Evolutionary conservation across 768 basidiomycete species (phyloP).

Genomic region (Termitomyces sp.): DNA sequence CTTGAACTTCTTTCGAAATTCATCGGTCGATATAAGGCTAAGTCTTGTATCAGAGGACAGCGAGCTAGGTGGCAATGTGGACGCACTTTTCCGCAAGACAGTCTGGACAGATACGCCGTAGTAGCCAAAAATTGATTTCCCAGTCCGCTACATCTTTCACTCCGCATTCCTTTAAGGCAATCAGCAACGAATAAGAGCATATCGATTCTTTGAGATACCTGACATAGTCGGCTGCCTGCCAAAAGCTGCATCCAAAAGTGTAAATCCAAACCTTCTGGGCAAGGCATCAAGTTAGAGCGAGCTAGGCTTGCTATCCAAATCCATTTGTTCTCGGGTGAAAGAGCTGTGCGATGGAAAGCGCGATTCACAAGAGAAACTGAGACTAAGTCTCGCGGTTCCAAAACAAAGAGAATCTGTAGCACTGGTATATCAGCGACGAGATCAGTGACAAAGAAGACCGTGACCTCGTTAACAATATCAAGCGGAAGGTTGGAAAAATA

Average conservation of each 20-base stretch:
- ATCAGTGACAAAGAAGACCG: not conserved
- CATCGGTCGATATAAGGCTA: not conserved
- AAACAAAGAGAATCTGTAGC: not conserved
- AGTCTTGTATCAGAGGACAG: not conserved
- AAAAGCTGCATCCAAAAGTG: not conserved
- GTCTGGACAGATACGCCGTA: not conserved
- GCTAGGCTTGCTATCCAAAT: not conserved
- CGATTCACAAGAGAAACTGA: not conserved
- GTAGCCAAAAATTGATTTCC: not conserved
- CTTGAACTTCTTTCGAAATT: not conserved
- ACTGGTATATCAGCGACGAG: not conserved
- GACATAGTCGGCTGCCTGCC: not conserved
- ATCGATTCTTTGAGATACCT: not conserved
- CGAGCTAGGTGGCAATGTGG: not conserved
- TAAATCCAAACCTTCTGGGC: not conserved
- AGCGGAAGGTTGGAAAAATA: not conserved
- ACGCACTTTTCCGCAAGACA: not conserved
- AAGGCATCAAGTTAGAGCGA: not conserved
- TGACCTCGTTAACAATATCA: not conserved
- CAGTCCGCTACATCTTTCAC: not conserved
- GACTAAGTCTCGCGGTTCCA: not conserved
- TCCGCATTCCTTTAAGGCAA: not conserved
- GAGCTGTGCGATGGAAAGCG: not conserved
- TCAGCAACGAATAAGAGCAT: not conserved
- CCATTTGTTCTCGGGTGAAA: not conserved